Base-by-base conservation (phyloP, 179 eudicot species). In the Silene coronaria region DNA sequence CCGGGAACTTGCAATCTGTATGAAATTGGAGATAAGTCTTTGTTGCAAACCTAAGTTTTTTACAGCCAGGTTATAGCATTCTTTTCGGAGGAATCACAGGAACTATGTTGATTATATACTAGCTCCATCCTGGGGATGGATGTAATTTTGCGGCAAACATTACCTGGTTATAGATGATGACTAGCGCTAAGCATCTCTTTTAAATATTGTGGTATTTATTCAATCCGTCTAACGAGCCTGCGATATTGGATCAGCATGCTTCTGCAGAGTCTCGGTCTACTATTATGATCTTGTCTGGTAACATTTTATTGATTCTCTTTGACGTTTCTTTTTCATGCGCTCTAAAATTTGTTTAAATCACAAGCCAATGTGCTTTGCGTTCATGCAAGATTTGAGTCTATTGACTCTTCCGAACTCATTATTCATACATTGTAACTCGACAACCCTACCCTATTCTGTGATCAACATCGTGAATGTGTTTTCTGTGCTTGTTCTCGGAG, bases 1-100 rank as follows among this genome's bases (percentile, higher is more conserved):
- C 76, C 48, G 60, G 83, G 67, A 68, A 60, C 66, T 16, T 75
- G 67, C 87, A 82, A 36, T 71, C 87, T 36, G 81, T 81, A 58
- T 81, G 79, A 81, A 62, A 6, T 17, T 28, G 26, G 27, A 64
- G n/a, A 53, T 36, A 26, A 71, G 61, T 55, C 61, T 27, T 28
- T 72, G n/a, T 60, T 46, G 17, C 51, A 61, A 30, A 67, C 59
- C 22, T 30, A 71, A 71, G 70, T 63, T 76, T 60, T 22, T 55
- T 71, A 23, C 28, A 51, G 8, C 3, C 58, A 80, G 80, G 51
- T 72, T 64, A 80, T 23, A 46, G 46, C 70, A 78, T 78, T 74
- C 68, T 74, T 80, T 70, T 64, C 36, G 75, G 63, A 26, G 59
- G 34, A 63, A 70, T 34, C 77, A 34, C 62, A 72, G 48, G 45